Evolutionary conservation across 371 early-diverging fungal genomes (phyloP).

Genomic region (Apophysomyces trapeziformis): DNA sequence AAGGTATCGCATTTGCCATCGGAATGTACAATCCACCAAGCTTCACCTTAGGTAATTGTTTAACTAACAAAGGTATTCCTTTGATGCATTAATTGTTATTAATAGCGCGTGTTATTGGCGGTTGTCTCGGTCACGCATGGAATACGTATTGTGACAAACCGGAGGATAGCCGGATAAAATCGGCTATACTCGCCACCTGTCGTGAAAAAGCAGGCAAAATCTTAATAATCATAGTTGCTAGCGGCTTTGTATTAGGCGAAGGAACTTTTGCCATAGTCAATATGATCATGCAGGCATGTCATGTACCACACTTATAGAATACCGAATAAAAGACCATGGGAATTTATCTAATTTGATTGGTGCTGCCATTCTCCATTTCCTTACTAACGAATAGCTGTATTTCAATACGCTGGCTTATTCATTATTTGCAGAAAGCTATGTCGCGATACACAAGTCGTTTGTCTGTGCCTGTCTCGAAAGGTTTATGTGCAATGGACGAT

Average conservation of each 20-base stretch:
- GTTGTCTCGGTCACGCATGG: conserved; percentile 54
- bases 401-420: neutral
- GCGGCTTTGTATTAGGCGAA: conserved; percentile 85
- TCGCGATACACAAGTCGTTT: too few species aligned
- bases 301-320: conserved; percentile 49
- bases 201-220: conserved; percentile 52
- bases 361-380: too few species aligned
- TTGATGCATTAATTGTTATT: neutral
- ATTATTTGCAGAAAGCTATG: neutral
- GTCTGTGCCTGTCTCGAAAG: neutral
- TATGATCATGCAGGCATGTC: conserved; percentile 49
- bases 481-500: neutral
- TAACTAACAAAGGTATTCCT: neutral
- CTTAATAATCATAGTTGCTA: conserved; percentile 73
- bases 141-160: conserved; percentile 45
- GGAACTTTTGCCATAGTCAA: conserved; percentile 72
- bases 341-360: too few species aligned
- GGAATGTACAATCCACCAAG: conserved; percentile 87
- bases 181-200: conserved; percentile 18
- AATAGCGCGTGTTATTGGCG: conserved; percentile 75
- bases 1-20: conserved; percentile 83
- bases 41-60: conserved; percentile 50
- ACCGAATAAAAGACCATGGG: neutral
- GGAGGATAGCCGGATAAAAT: conserved; percentile 15
- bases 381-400: too few species aligned